Percentiles rank a stretch among this genome's conserved stretches.
Conservation (phyloP, 345 rosid species). For the Gossypium stocksii region DNA sequence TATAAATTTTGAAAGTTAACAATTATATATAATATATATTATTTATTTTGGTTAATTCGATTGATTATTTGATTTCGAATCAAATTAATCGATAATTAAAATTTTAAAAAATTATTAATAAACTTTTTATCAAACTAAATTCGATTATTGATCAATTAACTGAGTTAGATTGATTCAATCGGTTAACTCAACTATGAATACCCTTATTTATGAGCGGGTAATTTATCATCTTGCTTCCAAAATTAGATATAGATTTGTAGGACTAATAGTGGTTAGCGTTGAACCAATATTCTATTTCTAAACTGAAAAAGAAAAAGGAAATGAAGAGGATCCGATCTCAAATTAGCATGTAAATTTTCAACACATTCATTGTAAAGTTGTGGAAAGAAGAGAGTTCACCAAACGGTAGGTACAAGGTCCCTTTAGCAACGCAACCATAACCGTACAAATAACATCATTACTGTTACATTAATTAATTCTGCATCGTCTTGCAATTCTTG, state of each 20-base stretch:
- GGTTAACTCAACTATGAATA: no score
- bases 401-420: conserved; percentile 9
- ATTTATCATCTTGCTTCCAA: not conserved
- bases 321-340: not conserved
- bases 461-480: not conserved
- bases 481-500: not conserved
- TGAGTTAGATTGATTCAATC: rapidly evolving
- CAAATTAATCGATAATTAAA: no score
- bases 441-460: not conserved
- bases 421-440: not conserved
- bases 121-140: no score
- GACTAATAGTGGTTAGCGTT: not conserved
- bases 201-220: no score
- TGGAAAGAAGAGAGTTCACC: conserved; percentile 11
- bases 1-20: no score
- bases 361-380: not conserved
- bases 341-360: not conserved
- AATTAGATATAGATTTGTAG: not conserved
- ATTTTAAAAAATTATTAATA: no score
- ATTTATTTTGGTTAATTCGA: no score
- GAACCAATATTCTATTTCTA: not conserved
- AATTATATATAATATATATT: no score
- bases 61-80: no score
- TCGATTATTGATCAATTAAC: no score
- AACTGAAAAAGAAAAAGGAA: not conserved